Base-by-base conservation (phyloP, 163 green algal species). In the Picocystis sp. region DNA sequence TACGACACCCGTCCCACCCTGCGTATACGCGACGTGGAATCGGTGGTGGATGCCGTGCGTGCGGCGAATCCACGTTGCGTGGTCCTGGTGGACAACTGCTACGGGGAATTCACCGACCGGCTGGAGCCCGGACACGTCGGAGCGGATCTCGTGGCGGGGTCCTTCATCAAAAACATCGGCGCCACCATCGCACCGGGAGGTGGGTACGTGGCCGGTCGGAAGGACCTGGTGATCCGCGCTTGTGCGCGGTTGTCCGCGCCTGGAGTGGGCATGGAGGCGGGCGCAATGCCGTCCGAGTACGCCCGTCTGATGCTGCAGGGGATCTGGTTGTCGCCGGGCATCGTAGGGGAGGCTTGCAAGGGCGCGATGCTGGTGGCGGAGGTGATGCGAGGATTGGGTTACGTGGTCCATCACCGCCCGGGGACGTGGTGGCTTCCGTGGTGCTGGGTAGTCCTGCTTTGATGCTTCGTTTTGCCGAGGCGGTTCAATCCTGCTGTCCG, bases 1-100 rank as follows among this genome's bases (percentile, higher is more conserved):
- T 96, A 96, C 54, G 71, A 77, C 11, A 61, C 83, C 57, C 72
- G 87, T 1, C 76, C 77, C 10, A 94, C 87, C 12, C 70, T 95
- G 38, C 73, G 53, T 15, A 81, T 94, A n/a, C 62, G 57, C 2
- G 79, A 95, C 22, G 87, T 95, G 46, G 56, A 48, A 21, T 45
- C 50, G 17, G 57, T 67, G 11, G 62, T 66, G 11, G 24, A 50
- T 2, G 73, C 68, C 0, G 66, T 89, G 22, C 15, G 22, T 11
- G 15, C 15, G 11, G 58, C 67, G 63, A 72, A 85, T 56, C 71
- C 78, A 0, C 52, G 61, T 10, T 80, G 77, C 33, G 56, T 92
- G 8, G 71, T 96, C 11, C 64, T 80, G 12, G 87, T 96, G 35
- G 87, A 96, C 72, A 96, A 96, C 66, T 96, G 87, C 78, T 96